A percentile compares a stretch with the other conserved stretches of the same genome.
These are phyloP conservation scores for Taxillus chinensis DNA, from an alignment of 164 flowering plant genomes.

Conservation along the genomic window DNA sequence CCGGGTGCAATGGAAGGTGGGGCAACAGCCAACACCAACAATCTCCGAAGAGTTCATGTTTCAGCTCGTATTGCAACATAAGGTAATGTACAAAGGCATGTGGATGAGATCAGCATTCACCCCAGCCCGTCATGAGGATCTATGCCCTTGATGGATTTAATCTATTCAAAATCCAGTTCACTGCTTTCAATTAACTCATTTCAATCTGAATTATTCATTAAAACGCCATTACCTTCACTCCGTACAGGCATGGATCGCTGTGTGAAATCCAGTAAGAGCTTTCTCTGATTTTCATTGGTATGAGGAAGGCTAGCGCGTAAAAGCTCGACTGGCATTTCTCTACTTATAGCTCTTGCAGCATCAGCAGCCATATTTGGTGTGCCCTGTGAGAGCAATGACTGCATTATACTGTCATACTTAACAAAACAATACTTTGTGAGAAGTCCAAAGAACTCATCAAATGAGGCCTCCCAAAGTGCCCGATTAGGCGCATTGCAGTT, in stretches of 20 bases:
- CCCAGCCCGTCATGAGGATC: background rate
- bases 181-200: constrained; percentile 10
- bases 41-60: background rate
- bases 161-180: background rate
- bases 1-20: background rate
- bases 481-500: constrained; percentile 26
- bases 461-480: constrained; percentile 59
- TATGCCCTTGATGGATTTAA: too few species aligned
- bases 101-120: background rate
- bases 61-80: background rate
- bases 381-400: constrained; percentile 20
- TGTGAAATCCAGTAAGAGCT: constrained; percentile 34
- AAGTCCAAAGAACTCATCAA: constrained; percentile 43
- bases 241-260: constrained; percentile 35
- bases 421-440: constrained; percentile 51
- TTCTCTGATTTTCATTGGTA: constrained; percentile 38
- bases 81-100: background rate
- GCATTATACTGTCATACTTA: constrained; percentile 42
- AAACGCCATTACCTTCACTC: constrained; percentile 9
- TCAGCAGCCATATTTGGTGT: constrained; percentile 18
- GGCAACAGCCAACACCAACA: background rate
- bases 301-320: constrained; percentile 53
- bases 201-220: constrained; percentile 9
- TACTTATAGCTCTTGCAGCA: constrained; percentile 30
- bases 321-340: constrained; percentile 53